A percentile compares a stretch with the other conserved stretches of the same genome.
These are phyloP conservation scores for Mariannaea elegans DNA, from an alignment of 2,329 filamentous ascomycete species.

Conservation along the genomic window DNA sequence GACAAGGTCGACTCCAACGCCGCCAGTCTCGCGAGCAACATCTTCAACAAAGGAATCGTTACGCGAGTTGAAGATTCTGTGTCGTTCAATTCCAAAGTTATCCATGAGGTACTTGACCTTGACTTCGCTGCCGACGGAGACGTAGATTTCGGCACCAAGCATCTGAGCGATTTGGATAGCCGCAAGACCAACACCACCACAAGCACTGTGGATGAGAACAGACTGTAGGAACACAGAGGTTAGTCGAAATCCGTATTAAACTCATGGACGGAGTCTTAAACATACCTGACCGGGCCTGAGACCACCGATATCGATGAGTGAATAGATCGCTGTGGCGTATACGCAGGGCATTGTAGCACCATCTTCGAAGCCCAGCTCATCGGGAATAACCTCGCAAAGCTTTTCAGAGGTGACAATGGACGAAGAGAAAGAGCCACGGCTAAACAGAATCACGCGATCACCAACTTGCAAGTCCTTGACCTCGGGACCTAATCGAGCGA, in stretches of 20 bases:
- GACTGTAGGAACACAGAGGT: conserved; percentile 16
- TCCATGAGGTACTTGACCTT: conserved; percentile 46
- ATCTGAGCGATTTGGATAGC: conserved; percentile 41
- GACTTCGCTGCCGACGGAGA: conserved; percentile 44
- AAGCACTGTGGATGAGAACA: conserved; percentile 46
- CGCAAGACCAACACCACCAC: conserved; percentile 44
- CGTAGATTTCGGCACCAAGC: conserved; percentile 46
- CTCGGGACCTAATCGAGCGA: conserved; percentile 40
- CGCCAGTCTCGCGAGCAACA: conserved; percentile 36
- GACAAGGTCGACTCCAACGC: conserved; percentile 46
- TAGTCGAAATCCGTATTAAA: background rate
- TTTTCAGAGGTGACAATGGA: conserved; percentile 39
- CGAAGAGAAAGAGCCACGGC: conserved; percentile 33
- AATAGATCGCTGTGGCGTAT: conserved; percentile 46
- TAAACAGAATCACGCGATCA: conserved; percentile 43
- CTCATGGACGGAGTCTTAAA: background rate
- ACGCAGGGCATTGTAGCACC: conserved; percentile 48
- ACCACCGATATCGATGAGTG: conserved; percentile 38
- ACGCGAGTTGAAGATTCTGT: conserved; percentile 46
- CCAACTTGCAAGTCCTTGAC: conserved; percentile 44
- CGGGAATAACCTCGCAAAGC: conserved; percentile 45
- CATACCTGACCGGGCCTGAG: background rate
- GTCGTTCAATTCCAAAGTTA: conserved; percentile 40
- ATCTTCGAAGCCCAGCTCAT: conserved; percentile 45
- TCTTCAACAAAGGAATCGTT: conserved; percentile 42